Evolutionary conservation across 345 rosid genomes (phyloP).

Genomic region (Leavenworthia alabamica): DNA sequence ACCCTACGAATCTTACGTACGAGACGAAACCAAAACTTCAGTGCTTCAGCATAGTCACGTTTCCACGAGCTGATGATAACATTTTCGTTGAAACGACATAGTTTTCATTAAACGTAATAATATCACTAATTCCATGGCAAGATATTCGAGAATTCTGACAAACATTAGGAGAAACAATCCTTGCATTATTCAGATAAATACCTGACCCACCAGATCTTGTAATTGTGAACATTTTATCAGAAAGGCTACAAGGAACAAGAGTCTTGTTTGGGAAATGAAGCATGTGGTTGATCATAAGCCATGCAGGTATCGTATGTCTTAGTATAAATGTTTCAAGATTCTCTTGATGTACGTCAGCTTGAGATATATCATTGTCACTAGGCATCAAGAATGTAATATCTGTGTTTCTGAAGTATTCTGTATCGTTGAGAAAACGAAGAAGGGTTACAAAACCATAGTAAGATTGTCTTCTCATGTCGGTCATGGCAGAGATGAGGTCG

Average conservation of each 20-base stretch:
- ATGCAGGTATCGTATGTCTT: conserved; percentile 28
- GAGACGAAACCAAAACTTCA: not conserved
- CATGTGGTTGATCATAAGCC: conserved; percentile 38
- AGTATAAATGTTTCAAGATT: conserved; percentile 23
- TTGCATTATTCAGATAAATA: conserved; percentile 27
- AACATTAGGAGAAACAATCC: conserved; percentile 27
- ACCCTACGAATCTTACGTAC: not conserved
- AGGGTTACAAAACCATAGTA: conserved; percentile 31
- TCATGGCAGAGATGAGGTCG: conserved; percentile 23
- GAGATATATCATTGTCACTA: conserved; percentile 22
- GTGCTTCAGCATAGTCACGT: conserved; percentile 7
- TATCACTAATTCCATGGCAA: conserved; percentile 30
- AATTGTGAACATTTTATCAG: conserved; percentile 29
- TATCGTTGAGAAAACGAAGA: conserved; percentile 29
- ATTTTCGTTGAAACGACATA: not conserved
- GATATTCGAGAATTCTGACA: conserved; percentile 33
- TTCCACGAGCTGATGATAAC: conserved; percentile 11
- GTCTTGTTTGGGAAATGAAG: conserved; percentile 30
- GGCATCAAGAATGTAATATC: conserved; percentile 36
- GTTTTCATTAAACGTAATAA: conserved; percentile 7
- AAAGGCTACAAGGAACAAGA: conserved; percentile 28
- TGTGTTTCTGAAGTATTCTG: conserved; percentile 17
- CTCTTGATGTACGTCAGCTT: conserved; percentile 16
- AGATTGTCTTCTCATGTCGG: conserved; percentile 32
- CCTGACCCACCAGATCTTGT: conserved; percentile 30